A percentile compares a stretch with the other conserved stretches of the same genome.
These are phyloP conservation scores for Diaporthe eres DNA, from an alignment of 2,329 filamentous ascomycete genomes.

Conservation along the genomic window DNA sequence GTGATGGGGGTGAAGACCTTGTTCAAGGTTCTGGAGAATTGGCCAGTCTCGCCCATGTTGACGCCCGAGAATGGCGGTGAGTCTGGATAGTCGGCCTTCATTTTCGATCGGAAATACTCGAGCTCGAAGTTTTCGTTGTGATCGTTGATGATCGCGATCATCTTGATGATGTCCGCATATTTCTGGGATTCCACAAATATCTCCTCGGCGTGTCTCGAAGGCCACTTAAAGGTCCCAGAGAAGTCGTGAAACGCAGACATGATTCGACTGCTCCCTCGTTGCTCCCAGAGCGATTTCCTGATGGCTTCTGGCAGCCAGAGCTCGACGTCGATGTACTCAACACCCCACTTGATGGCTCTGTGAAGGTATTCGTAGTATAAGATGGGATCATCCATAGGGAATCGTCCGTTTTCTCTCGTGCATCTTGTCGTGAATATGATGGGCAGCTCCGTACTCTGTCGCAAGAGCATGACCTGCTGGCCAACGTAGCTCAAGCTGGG, in stretches of 20 bases:
- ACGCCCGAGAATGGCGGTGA: conserved; percentile 84
- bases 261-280: conserved; percentile 84
- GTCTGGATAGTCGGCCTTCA: conserved; percentile 77
- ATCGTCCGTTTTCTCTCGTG: conserved; percentile 84
- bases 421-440: conserved; percentile 91
- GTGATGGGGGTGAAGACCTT: conserved; percentile 91
- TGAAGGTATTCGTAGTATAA: conserved; percentile 86
- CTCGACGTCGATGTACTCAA: conserved; percentile 92
- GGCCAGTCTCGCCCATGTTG: conserved; percentile 90
- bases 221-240: conserved; percentile 87
- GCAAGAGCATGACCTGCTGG: conserved; percentile 86
- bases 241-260: conserved; percentile 96
- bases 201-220: conserved; percentile 77
- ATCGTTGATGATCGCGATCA: conserved; percentile 87
- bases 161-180: conserved; percentile 90
- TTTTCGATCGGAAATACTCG: conserved; percentile 87
- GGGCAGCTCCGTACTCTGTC: conserved; percentile 88
- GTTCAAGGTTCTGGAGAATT: conserved; percentile 86
- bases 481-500: conserved; percentile 88
- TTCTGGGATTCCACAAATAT: conserved; percentile 80
- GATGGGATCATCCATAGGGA: conserved; percentile 84
- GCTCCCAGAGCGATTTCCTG: conserved; percentile 75
- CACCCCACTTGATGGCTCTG: conserved; percentile 88
- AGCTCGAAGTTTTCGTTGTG: conserved; percentile 92
- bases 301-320: conserved; percentile 87